phyloP scores from a whole-genome alignment of 805 yeast genomes.

The Candida suzukii region DNA sequence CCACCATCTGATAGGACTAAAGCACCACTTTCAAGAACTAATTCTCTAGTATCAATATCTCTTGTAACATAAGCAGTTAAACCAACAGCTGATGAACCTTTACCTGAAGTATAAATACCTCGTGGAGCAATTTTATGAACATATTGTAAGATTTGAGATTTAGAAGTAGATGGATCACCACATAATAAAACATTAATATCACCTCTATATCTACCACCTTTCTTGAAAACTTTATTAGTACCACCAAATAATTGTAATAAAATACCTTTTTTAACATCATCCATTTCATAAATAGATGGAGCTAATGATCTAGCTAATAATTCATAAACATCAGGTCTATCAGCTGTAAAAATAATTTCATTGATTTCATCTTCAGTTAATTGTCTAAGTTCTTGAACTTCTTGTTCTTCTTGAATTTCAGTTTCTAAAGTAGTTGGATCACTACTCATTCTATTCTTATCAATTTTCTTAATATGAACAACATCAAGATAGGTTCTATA shows the following conservation, averaged over 20 bases:
- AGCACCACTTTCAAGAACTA: constrained; percentile 97
- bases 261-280: constrained; percentile 94
- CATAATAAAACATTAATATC: constrained; percentile 87
- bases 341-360: constrained; percentile 52
- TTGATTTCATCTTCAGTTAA: constrained; percentile 64
- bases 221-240: constrained; percentile 76
- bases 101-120: constrained; percentile 97
- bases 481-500: constrained; percentile 93
- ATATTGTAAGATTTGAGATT: constrained; percentile 88
- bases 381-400: constrained; percentile 69
- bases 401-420: constrained; percentile 53
- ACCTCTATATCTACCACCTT: constrained; percentile 95
- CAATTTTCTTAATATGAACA: constrained; percentile 84
- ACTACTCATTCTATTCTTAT: constrained; percentile 70
- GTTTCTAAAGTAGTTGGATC: constrained; percentile 67
- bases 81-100: constrained; percentile 99
- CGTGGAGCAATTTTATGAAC: constrained; percentile 97
- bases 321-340: constrained; percentile 77
- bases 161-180: constrained; percentile 98
- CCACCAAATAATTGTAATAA: constrained; percentile 93
- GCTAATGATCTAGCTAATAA: constrained; percentile 85
- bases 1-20: constrained; percentile 99
- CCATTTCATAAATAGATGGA: constrained; percentile 95
- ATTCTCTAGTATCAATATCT: constrained; percentile 81
- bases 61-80: constrained; percentile 96